Base-by-base conservation (phyloP, 1,139 yeast genomes). In the Hansenula sp. region DNA sequence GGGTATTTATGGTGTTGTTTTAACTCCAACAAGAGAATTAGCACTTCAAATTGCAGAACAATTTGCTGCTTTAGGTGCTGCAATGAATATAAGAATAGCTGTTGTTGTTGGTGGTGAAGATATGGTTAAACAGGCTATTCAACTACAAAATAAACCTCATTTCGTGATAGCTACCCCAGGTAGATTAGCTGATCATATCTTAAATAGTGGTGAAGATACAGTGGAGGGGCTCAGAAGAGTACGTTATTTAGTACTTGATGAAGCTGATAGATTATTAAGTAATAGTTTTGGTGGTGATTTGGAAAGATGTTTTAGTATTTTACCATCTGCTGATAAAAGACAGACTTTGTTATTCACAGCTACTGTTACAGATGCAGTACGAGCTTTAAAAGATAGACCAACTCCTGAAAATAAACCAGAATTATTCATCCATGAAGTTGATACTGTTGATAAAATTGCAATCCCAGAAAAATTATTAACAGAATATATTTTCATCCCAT, bases 121-220 rank as follows among this genome's bases (percentile, higher is more conserved):
- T 60, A 86, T 90, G 67, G 81, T 89, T 13, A 73, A 82, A 36
- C 98, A 92, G 63, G 85, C 96, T 1, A 65, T 89, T 32, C 83
- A 80, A 50, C 69, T 92, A 32, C 94, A 87, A 57, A 76, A 73
- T 43, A 79, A 81, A 53, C 98, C 98, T 0, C 98, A 94, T 65
- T 85, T 92, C 55, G 89, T 92, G 27, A 83, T 92, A 49, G 98
- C 98, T 1, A 92, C 99, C 0, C 99, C 99, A 0, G 99, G 99
- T 9, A 71, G 99, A 58, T 68, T 92, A 47, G 98, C 98, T 0
- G 96, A 88, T 59, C 97, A 92, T 62, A 82, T 92, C 25, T 64
- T 84, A 47, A 79, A 82, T 55, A 85, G 94, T 59, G 97, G 97
- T 14, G 95, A 86, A 43, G 97, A 92, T 47, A 84, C 96, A 3